Evolutionary conservation across 805 yeast genomes (phyloP), one percentile per base, ranked within the genome.

Genomic region (Candida incommunis): DNA sequence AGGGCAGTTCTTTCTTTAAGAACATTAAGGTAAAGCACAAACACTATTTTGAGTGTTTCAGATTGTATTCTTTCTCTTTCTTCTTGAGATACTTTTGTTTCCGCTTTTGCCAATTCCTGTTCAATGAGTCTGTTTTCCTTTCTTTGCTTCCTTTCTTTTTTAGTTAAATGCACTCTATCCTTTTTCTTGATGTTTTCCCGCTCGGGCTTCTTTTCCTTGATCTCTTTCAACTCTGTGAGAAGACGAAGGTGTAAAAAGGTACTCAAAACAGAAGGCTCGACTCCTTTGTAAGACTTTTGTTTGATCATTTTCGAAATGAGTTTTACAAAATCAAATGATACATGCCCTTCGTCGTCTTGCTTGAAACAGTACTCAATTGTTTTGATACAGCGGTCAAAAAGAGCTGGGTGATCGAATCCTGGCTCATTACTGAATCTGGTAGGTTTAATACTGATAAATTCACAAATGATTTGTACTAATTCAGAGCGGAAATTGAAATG

Each of bases 131-230:
- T 83, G 55, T 81, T 70, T 58, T 90, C 97, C 60, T 88, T 88
- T 50, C 94, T 74, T 18, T 77, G 81, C 56, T 92, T 92, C 54
- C 83, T 72, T 63, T 90, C 90, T 62, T 82, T 82, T 60, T 90
- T 90, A n/a, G 94, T 79, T 43, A 90, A 65, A 67, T 88, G 95
- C 2, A 85, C 86, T 53, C 96, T 71, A 60, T 92, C 94, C 61
- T 87, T 85, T 68, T 88, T 90, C 58, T 75, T 78, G 41, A 82
- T 44, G 56, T 80, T 82, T 3, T 65, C 63, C 34, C 63, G 67
- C 7, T 65, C 63, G 16, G 63, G 63, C 22, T 65, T 70, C 41
- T 69, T 70, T 29, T 71, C 74, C 23, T 60, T 70, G 22, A 66
- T 67, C 57, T 74, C 62, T 23, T 57, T 55, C 16, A 67, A 58